phyloP scores from a whole-genome alignment of 306 rosid genomes.

The Purshia tridentata region DNA sequence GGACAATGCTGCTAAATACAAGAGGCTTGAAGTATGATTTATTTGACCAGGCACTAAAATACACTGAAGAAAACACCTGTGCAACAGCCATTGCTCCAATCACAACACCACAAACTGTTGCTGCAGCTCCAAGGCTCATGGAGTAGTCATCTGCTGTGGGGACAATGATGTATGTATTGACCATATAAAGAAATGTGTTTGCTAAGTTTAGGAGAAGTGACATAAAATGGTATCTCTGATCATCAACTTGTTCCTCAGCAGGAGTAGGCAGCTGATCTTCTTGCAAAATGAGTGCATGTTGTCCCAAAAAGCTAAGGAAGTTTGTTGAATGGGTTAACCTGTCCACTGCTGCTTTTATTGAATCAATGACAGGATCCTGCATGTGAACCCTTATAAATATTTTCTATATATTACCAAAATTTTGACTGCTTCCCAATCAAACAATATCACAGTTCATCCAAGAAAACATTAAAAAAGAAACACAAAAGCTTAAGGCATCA shows the following conservation, averaged over 20 bases:
- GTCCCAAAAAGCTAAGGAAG: slow-evolving; percentile 89
- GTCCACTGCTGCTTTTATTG: slow-evolving; percentile 88
- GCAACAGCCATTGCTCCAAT: slow-evolving; percentile 99
- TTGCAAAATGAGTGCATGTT: slow-evolving; percentile 95
- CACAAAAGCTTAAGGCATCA: slow-evolving; percentile 12
- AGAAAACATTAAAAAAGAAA: slow-evolving; percentile 12
- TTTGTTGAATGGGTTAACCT: slow-evolving; percentile 85
- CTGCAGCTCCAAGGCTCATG: slow-evolving; percentile 92
- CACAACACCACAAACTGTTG: slow-evolving; percentile 95
- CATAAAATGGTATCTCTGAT: slow-evolving; percentile 72
- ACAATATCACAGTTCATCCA: slow-evolving; percentile 7
- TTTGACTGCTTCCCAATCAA: not conserved
- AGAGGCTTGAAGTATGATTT: slow-evolving; percentile 92
- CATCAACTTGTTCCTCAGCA: slow-evolving; percentile 61
- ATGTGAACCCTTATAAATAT: slow-evolving; percentile 29
- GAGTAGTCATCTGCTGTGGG: slow-evolving; percentile 99
- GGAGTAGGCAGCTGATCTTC: slow-evolving; percentile 74
- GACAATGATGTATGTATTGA: slow-evolving; percentile 95
- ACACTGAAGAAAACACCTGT: slow-evolving; percentile 93
- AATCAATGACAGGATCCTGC: slow-evolving; percentile 90
- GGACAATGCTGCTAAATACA: slow-evolving; percentile 85
- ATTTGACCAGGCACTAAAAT: slow-evolving; percentile 99
- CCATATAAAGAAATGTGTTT: slow-evolving; percentile 94
- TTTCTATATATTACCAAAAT: slow-evolving; percentile 15
- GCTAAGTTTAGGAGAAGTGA: slow-evolving; percentile 89